Base-by-base conservation (phyloP, 2,329 filamentous ascomycete species). In the Colletotrichum sp. region DNA sequence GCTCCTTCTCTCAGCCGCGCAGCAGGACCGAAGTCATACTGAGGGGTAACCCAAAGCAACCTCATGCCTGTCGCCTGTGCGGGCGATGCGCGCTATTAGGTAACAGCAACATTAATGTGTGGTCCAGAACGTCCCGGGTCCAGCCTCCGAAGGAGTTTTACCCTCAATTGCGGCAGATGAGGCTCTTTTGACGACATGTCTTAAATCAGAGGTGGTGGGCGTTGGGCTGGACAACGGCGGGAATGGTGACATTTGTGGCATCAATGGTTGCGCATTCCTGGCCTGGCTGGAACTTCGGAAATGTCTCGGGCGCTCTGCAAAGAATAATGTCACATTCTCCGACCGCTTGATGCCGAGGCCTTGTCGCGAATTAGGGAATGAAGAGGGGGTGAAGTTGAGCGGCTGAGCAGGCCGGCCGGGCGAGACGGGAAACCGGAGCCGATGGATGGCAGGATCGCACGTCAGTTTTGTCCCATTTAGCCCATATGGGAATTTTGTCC, bases 121-220 rank as follows among this genome's bases (percentile, higher is more conserved):
- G 55, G 55, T 63, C 36, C 34, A 7, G 43, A 71, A 38, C 21
- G n/a, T 21, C n/a, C 38, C 18, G 14, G 56, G 34, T n/a, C 43
- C 13, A 13, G 18, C 5, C 34, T 38, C 36, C 48, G 7, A 16
- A 5, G 12, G 48, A 10, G 38, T 58, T 74, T 36, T 48, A 48
- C 43, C 14, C 52, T 28, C 36, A 28, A 38, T 61, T 21, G 32
- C 16, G 28, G 24, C 9, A 43, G 26, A 24, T 13, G 24, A 71
- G 65, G 65, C 61, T 66, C 61, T 71, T 68, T 68, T 24, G 32
- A 68, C 65, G 52, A 68, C 65, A 68, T 68, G 64, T 58, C 48
- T 36, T 9, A 18, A 63, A 38, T n/a, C 10, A 28, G 34, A 36
- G 16, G n/a, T 7, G 1, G 21, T 7, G 14, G 28, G 34, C 32